These are phyloP conservation scores for Torulaspora gathmanii DNA, from an alignment of 805 yeast genomes.

Conservation along the genomic window DNA sequence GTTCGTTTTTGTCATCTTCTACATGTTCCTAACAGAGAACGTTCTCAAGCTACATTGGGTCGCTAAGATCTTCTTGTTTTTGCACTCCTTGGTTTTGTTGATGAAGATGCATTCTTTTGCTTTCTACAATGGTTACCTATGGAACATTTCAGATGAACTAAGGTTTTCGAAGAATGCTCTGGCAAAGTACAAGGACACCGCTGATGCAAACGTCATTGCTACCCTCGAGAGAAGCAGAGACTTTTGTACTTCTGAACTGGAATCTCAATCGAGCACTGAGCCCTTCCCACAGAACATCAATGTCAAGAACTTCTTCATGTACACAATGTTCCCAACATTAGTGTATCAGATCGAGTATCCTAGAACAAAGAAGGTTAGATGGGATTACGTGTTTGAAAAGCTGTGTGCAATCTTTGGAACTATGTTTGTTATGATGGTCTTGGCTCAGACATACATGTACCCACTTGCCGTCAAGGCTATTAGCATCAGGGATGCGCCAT, in stretches of 20 bases:
- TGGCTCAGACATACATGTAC: constrained; percentile 70
- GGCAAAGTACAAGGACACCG: constrained; percentile 37
- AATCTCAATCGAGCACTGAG: constrained; percentile 44
- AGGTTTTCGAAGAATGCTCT: constrained; percentile 44
- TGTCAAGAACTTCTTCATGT: constrained; percentile 61
- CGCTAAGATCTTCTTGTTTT: constrained; percentile 74
- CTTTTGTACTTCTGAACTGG: constrained; percentile 70
- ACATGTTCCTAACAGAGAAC: constrained; percentile 53
- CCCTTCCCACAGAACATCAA: constrained; percentile 72
- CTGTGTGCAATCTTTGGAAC: constrained; percentile 81
- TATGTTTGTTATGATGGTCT: constrained; percentile 71
- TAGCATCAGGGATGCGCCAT: constrained; percentile 40
- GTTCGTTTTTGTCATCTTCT: constrained; percentile 46
- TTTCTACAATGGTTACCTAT: constrained; percentile 85
- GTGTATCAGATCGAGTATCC: constrained; percentile 83
- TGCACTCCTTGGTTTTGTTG: constrained; percentile 79
- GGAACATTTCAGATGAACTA: constrained; percentile 57
- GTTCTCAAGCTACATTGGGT: constrained; percentile 70
- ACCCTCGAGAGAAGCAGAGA: constrained; percentile 47
- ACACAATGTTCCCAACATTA: constrained; percentile 83
- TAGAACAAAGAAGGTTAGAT: constrained; percentile 62
- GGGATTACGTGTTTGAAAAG: constrained; percentile 65
- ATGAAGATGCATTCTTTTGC: constrained; percentile 97
- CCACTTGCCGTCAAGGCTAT: constrained; percentile 65
- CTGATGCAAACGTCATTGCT: constrained; percentile 28